Conservation (phyloP, 139 green algal genomes). For the Tetradesmus lagerheimii region DNA sequence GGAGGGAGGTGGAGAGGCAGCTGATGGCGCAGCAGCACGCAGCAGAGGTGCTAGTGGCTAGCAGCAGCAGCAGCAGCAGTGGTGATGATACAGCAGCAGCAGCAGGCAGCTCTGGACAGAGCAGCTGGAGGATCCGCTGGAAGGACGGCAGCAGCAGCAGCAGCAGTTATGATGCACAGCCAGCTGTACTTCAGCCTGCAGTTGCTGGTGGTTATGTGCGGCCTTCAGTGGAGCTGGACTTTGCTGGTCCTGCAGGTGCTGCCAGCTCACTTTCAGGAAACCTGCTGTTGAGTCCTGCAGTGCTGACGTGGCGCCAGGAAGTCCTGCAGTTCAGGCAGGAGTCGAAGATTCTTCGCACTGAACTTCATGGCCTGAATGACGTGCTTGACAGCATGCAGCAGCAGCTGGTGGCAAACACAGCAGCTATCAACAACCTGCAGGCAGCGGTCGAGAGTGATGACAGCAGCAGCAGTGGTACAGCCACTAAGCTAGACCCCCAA, state of each 20-base stretch:
- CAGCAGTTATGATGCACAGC: not conserved
- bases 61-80: not conserved
- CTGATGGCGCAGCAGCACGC: not conserved
- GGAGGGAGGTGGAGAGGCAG: not conserved
- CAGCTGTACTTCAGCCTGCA: not conserved
- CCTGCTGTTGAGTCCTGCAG: not conserved
- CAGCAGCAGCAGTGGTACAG: not conserved
- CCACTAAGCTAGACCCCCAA: too few relatives aligned
- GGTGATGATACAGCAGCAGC: not conserved
- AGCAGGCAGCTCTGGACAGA: not conserved
- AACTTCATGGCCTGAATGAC: not conserved
- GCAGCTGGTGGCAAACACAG: constrained; percentile 20
- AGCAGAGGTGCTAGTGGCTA: not conserved
- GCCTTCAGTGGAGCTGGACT: not conserved
- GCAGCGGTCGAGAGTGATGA: not conserved
- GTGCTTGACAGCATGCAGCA: not conserved
- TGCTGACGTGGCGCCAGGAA: constrained; percentile 25
- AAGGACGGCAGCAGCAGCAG: not conserved
- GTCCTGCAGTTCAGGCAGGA: constrained; percentile 8
- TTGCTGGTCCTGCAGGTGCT: not conserved
- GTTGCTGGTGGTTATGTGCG: not conserved
- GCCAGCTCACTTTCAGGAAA: not conserved
- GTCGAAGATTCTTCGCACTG: not conserved
- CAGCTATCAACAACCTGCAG: not conserved
- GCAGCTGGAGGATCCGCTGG: not conserved